phyloP scores from a whole-genome alignment of 192 early-diverging fungal genomes.

The Entrophospora sp. region DNA sequence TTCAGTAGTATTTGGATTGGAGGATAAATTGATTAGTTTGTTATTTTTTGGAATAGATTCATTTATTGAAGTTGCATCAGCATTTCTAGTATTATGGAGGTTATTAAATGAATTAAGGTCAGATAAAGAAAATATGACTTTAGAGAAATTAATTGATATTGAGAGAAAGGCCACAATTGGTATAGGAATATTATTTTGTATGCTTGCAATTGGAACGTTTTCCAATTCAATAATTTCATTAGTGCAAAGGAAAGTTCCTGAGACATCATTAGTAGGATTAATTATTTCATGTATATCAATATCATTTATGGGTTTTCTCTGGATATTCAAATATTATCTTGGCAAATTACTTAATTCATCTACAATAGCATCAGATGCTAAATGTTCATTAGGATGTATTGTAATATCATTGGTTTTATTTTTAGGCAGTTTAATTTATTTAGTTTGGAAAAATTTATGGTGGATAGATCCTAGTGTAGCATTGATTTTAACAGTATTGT shows the following conservation, averaged over 20 bases:
- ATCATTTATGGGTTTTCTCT: slow-evolving; percentile 9
- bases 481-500: background rate
- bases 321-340: background rate
- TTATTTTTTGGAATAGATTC: background rate
- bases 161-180: slow-evolving; percentile 1
- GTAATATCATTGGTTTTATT: slow-evolving; percentile 2
- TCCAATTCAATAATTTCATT: background rate
- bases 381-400: slow-evolving; percentile 15
- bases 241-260: background rate
- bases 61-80: background rate
- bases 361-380: background rate
- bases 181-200: slow-evolving; percentile 3
- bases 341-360: slow-evolving; percentile 6
- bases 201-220: slow-evolving; percentile 4
- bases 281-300: slow-evolving; percentile 11
- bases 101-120: slow-evolving; percentile 4
- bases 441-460: background rate
- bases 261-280: background rate
- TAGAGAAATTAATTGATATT: background rate
- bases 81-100: slow-evolving; percentile 7
- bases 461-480: slow-evolving; percentile 11
- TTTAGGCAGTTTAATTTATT: background rate
- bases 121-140: background rate
- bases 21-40: background rate
- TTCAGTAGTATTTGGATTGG: background rate